A percentile compares a stretch with the other conserved stretches of the same genome.
Conservation (phyloP, 768 basidiomycete genomes). For the Lactarius akahatsu region DNA sequence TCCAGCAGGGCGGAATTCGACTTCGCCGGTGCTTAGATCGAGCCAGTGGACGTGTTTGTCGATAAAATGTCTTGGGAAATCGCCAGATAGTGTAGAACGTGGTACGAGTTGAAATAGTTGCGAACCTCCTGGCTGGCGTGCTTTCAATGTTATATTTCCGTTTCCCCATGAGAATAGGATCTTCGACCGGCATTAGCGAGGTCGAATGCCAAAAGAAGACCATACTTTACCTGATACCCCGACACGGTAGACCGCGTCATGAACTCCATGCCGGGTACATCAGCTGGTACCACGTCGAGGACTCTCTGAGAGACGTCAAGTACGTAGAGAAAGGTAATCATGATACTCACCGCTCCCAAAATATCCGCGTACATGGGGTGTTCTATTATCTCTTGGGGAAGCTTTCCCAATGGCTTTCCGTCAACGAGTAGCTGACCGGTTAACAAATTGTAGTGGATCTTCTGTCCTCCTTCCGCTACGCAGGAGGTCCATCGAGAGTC, state of each 20-base stretch:
- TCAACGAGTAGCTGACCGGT: conserved; percentile 43
- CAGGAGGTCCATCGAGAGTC: conserved; percentile 16
- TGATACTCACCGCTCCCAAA: conserved; percentile 36
- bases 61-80: conserved; percentile 37
- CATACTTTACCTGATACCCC: conserved; percentile 8
- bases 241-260: conserved; percentile 15
- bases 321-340: background rate
- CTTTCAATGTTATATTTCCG: conserved; percentile 4
- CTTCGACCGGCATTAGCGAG: background rate
- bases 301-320: conserved; percentile 1
- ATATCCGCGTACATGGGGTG: conserved; percentile 39
- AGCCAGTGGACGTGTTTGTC: conserved; percentile 40
- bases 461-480: background rate
- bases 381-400: conserved; percentile 37
- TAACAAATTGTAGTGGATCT: conserved; percentile 42
- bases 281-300: conserved; percentile 16
- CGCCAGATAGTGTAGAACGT: conserved; percentile 30
- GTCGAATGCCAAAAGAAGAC: background rate
- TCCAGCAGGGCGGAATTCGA: conserved; percentile 38
- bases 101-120: conserved; percentile 37
- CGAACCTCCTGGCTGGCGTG: background rate
- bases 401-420: conserved; percentile 41
- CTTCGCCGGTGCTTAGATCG: conserved; percentile 25
- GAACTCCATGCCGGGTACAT: conserved; percentile 10
- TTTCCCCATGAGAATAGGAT: conserved; percentile 1